These are phyloP conservation scores for Rasamsonia emersonii DNA, from an alignment of 2,329 filamentous ascomycete genomes.

Conservation along the genomic window DNA sequence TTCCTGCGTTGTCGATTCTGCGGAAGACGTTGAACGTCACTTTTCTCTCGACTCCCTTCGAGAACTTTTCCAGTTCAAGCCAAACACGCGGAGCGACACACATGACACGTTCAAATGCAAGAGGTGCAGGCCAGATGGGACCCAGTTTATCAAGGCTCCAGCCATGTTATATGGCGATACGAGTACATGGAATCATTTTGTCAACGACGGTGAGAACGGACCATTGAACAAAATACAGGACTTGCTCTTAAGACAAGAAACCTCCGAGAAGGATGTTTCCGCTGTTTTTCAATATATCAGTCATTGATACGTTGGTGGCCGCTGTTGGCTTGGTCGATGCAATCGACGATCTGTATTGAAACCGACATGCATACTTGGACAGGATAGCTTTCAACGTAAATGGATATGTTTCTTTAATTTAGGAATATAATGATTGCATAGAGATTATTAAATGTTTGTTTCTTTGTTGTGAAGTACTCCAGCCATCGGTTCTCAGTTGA, in stretches of 20 bases:
- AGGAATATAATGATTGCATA: too few species aligned
- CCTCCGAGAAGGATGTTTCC: slow-evolving; percentile 68
- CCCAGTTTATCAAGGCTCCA: slow-evolving; percentile 78
- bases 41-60: slow-evolving; percentile 85
- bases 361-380: too few species aligned
- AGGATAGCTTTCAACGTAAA: too few species aligned
- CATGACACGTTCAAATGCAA: slow-evolving; percentile 99
- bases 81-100: slow-evolving; percentile 79
- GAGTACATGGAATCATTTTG: slow-evolving; percentile 98
- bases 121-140: slow-evolving; percentile 79
- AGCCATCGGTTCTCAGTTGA: too few species aligned
- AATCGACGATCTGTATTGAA: too few species aligned
- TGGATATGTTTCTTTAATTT: too few species aligned
- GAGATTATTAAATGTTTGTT: too few species aligned
- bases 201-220: slow-evolving; percentile 60
- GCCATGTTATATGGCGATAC: slow-evolving; percentile 97
- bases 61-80: slow-evolving; percentile 88
- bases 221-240: slow-evolving; percentile 80
- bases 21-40: slow-evolving; percentile 93
- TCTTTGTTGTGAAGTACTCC: too few species aligned
- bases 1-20: slow-evolving; percentile 90
- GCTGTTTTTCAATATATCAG: slow-evolving; percentile 99
- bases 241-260: slow-evolving; percentile 79
- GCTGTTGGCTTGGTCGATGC: too few species aligned
- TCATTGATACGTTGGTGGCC: slow-evolving; percentile 44